Base-by-base conservation (phyloP, 768 basidiomycete species). In the Collybiopsis luxurians region DNA sequence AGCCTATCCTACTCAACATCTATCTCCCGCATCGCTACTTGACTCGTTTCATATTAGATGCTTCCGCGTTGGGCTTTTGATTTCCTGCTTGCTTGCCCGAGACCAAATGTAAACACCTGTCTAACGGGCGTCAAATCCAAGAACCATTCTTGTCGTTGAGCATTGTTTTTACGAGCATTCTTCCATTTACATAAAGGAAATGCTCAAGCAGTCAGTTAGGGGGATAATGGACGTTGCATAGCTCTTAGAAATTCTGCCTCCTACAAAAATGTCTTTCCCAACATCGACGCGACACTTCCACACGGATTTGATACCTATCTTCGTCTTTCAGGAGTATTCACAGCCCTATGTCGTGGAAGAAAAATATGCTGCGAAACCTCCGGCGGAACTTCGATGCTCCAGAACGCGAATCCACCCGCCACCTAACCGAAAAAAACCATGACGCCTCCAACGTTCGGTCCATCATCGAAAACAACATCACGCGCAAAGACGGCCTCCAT, bases 281-380 rank as follows among this genome's bases (percentile, higher is more conserved):
- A 89, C 64, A 69, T 86, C 60, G 64, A 80, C 23, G 75, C 79
- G 34, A 92, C 92, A 89, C 69, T 77, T 13, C 75, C 75, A 5
- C 66, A 64, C 40, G 71, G 85, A 63, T 91, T 91, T 72, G 63
- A 75, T 46, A 69, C 71, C 9, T 89, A 90, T 67, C 70, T 92
- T 40, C 62, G 71, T n/a, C 78, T 92, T 92, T 75, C 62, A 73
- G 56, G 60, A 75, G 38, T 83, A 73, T 59, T 44, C 87, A 56
- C 40, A 69, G 43, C 62, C 67, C 27, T 59, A 70, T 42, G 48
- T 27, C 26, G 56, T 36, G 15, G 48, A 62, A 38, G 52, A 58
- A 48, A n/a, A n/a, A 55, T 36, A 36, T 49, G n/a, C 50, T 61
- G 10, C 7, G 26, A 27, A 24, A 40, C 23, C 7, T 30, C 34